Evolutionary conservation across 495 filamentous ascomycete species (phyloP).

Genomic region (Aspergillus hancockii): DNA sequence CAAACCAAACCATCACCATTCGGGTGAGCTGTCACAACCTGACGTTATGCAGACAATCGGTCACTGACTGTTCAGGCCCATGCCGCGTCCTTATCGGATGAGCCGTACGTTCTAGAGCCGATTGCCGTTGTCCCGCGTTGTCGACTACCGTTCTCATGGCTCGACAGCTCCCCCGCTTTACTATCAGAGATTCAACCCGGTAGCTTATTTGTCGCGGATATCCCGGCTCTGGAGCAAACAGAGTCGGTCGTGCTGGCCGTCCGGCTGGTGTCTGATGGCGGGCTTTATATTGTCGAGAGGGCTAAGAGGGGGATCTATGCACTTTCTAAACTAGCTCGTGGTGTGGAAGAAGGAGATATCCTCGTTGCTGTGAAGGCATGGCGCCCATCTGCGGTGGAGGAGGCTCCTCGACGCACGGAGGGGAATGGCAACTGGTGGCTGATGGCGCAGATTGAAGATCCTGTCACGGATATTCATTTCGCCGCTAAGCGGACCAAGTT

Average conservation of each 20-base stretch:
- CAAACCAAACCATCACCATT: conserved; percentile 33
- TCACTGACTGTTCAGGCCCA: conserved; percentile 48
- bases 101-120: conserved; percentile 60
- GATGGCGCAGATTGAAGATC: conserved; percentile 39
- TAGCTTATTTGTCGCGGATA: conserved; percentile 57
- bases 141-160: conserved; percentile 57
- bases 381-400: conserved; percentile 34
- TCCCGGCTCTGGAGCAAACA: conserved; percentile 56
- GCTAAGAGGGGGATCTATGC: conserved; percentile 66
- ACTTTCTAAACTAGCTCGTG: conserved; percentile 66
- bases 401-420: conserved; percentile 29
- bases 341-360: conserved; percentile 52
- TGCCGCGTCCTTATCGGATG: conserved; percentile 54
- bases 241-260: conserved; percentile 63
- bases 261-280: conserved; percentile 56
- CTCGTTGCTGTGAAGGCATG: conserved; percentile 41
- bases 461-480: conserved; percentile 20
- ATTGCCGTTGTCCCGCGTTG: conserved; percentile 63
- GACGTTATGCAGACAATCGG: neutral
- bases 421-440: conserved; percentile 40
- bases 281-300: conserved; percentile 72
- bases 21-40: conserved; percentile 26
- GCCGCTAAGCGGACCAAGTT: conserved; percentile 28
- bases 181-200: conserved; percentile 54
- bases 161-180: conserved; percentile 56